Conservation (phyloP, 805 yeast genomes). For the Starmerella potacharoeniae region DNA sequence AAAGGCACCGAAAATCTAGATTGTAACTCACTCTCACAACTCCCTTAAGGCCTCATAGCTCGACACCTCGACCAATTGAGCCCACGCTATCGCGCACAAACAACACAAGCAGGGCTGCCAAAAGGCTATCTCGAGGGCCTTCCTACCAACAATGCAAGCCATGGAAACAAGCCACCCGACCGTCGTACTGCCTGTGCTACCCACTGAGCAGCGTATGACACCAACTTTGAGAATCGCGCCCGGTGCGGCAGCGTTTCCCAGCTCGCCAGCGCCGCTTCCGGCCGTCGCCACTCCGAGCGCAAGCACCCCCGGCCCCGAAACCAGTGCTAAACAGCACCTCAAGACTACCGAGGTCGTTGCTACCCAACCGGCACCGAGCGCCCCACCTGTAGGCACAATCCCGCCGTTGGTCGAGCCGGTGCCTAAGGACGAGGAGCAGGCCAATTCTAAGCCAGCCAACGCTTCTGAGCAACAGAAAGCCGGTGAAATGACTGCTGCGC, state of each 20-base stretch:
- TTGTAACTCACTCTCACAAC: background rate
- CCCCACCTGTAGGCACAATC: background rate
- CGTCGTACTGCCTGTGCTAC: background rate
- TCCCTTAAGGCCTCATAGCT: background rate
- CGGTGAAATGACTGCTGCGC: too few species aligned
- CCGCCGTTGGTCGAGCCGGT: background rate
- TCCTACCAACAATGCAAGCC: background rate
- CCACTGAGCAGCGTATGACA: background rate
- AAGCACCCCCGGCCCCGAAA: background rate
- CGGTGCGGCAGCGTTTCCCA: background rate
- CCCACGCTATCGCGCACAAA: background rate
- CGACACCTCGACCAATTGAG: background rate
- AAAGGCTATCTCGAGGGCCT: background rate
- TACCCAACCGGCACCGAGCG: background rate
- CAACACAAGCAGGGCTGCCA: background rate
- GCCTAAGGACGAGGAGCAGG: background rate
- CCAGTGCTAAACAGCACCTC: background rate
- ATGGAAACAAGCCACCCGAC: background rate
- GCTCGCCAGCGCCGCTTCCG: background rate
- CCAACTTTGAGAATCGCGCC: constrained; percentile 1
- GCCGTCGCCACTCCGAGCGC: background rate
- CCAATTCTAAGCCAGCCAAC: background rate
- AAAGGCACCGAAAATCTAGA: background rate
- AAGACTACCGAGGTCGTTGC: background rate
- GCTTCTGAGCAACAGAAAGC: too few species aligned